Base-by-base conservation (phyloP, 1,139 yeast genomes). In the Yamadazyma oceani region DNA sequence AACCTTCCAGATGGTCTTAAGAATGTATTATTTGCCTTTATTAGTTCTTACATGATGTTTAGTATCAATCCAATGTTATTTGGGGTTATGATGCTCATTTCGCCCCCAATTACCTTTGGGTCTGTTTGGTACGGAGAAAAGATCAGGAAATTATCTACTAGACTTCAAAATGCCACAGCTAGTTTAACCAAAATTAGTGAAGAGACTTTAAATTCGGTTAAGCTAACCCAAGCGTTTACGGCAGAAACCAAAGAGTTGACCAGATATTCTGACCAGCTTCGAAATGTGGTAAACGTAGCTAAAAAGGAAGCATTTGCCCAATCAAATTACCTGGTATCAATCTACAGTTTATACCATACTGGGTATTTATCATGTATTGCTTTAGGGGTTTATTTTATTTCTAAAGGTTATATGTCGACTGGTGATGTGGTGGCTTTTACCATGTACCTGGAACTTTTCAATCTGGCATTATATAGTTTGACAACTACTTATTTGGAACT, bases 51-150 rank as follows among this genome's bases (percentile, higher is more conserved):
- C 46, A 71, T 71, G 77, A 71, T 71, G 76, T 68, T 64, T 39
- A 50, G 60, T 26, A 71, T 71, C 35, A 70, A 70, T 47, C 76
- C 76, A 0, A 45, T 69, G 34, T 51, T 71, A 30, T 71, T 71
- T 51, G 72, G 76, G 3, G 71, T 70, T 6, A 75, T 78, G 66
- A 62, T 75, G 43, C 61, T 73, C 43, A 68, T 77, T 10, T 69
- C 79, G 3, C 80, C 81, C 1, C 76, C 80, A 7, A 77, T 75
- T 34, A 69, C 76, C 1, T 63, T 72, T 45, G 79, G 79, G 0
- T 66, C 75, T 6, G 75, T 67, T 3, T 67, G 69, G 66, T 75
- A 74, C 48, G 77, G 76, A 16, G 75, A 68, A 45, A 66, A 68
- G 38, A 69, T 75, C 30, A 57, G 76, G 17, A 62, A 64, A 31